Conservation (phyloP, 139 green algal genomes). For the Picochlorum costavermella region DNA sequence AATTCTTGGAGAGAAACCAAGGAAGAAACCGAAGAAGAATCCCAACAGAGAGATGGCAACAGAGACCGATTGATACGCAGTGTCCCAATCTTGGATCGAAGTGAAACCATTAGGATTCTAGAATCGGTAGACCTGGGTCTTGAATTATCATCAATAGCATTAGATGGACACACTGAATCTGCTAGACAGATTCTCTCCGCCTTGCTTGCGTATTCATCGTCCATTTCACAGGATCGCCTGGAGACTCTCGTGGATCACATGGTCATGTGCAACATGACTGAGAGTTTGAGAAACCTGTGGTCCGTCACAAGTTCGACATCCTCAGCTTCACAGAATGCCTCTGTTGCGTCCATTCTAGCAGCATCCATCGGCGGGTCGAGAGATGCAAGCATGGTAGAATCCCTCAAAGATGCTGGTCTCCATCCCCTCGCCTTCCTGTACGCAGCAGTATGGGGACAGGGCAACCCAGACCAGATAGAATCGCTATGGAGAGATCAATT, state of each 20-base stretch:
- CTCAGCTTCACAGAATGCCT: background rate
- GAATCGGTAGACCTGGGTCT: background rate
- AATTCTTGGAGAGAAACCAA: constrained; percentile 3
- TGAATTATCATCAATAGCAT: background rate
- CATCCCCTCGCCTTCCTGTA: background rate
- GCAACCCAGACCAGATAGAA: background rate
- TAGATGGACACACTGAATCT: constrained; percentile 16
- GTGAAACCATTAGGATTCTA: background rate
- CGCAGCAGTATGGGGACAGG: constrained; percentile 6
- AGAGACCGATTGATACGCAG: too few relatives aligned
- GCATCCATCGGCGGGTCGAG: constrained; percentile 1
- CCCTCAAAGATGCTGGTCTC: background rate
- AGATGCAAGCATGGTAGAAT: background rate
- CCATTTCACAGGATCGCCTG: constrained; percentile 12
- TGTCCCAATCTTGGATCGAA: background rate
- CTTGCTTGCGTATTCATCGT: constrained; percentile 17
- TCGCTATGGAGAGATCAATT: background rate
- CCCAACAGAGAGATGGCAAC: constrained; percentile 1
- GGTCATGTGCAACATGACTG: constrained; percentile 29
- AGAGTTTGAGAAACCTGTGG: constrained; percentile 25
- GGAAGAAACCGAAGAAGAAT: constrained; percentile 12
- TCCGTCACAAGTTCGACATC: background rate
- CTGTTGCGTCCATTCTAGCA: constrained; percentile 5
- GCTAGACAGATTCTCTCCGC: constrained; percentile 20
- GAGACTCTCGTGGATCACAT: constrained; percentile 20